Percentiles rank a stretch among this genome's conserved stretches.
phyloP scores from a whole-genome alignment of 306 rosid species.

The Comarum palustre region DNA sequence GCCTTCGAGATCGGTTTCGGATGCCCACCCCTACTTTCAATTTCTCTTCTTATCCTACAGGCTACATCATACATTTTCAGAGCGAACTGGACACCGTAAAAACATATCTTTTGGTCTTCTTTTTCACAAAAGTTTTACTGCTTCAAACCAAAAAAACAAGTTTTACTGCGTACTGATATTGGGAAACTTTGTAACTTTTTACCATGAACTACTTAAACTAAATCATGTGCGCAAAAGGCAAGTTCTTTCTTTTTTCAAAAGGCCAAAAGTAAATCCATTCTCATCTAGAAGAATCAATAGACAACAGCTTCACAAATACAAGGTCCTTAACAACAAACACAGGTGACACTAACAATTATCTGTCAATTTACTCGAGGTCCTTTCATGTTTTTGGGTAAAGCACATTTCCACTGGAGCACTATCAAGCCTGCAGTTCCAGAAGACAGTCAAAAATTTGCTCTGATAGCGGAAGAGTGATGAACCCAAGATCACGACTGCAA shows the following conservation, averaged over 20 bases:
- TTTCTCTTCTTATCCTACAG: too few relatives aligned
- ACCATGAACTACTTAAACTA: too few relatives aligned
- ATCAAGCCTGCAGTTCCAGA: not conserved
- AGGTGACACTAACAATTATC: not conserved
- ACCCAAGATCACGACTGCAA: too few relatives aligned
- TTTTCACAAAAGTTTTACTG: too few relatives aligned
- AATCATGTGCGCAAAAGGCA: too few relatives aligned
- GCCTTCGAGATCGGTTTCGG: too few relatives aligned
- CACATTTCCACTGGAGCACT: not conserved
- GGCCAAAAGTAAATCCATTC: too few relatives aligned
- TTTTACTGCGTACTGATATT: too few relatives aligned
- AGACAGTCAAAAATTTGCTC: not conserved
- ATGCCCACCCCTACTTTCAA: conserved; percentile 17
- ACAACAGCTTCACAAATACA: not conserved
- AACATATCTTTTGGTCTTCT: not conserved
- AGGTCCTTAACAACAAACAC: not conserved
- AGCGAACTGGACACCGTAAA: not conserved
- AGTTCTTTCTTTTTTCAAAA: too few relatives aligned
- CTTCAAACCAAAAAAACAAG: too few relatives aligned
- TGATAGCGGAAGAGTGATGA: not conserved
- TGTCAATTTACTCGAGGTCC: not conserved
- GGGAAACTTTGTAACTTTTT: too few relatives aligned
- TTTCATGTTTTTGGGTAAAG: not conserved
- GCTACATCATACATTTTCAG: not conserved
- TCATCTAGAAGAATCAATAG: not conserved